A percentile compares a stretch with the other conserved stretches of the same genome.
phyloP scores from a whole-genome alignment of 495 filamentous ascomycete species.

The Aspergillus baeticus region DNA sequence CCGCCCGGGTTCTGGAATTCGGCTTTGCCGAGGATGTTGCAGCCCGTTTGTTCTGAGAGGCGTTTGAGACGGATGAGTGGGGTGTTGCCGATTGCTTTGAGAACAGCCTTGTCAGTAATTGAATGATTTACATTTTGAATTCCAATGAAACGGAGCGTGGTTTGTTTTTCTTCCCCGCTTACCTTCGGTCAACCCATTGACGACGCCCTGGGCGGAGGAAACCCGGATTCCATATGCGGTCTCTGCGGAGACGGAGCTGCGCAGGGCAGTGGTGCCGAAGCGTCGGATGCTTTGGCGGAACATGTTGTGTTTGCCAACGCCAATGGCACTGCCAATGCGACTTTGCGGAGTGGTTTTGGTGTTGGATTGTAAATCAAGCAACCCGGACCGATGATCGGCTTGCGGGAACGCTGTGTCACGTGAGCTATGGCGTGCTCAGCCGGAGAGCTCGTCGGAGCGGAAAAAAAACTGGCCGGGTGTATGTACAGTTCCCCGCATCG shows the following conservation, averaged over 20 bases:
- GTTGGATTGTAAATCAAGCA: neutral
- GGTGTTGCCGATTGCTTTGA: slow-evolving; percentile 89
- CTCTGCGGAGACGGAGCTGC: slow-evolving; percentile 44
- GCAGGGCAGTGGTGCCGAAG: slow-evolving; percentile 55
- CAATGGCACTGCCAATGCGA: neutral
- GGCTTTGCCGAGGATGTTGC: slow-evolving; percentile 92
- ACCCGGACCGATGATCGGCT: slow-evolving; percentile 22
- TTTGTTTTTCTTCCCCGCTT: slow-evolving; percentile 27
- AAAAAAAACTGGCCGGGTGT: no score
- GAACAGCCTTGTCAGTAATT: slow-evolving; percentile 1
- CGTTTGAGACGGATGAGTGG: slow-evolving; percentile 86
- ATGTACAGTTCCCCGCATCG: no score
- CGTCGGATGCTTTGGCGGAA: slow-evolving; percentile 55
- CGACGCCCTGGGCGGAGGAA: slow-evolving; percentile 79
- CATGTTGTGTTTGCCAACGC: slow-evolving; percentile 47
- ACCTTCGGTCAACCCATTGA: slow-evolving; percentile 87
- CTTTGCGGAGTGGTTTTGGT: slow-evolving; percentile 10
- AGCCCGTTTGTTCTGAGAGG: slow-evolving; percentile 88
- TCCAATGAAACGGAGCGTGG: neutral
- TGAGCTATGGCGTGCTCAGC: slow-evolving; percentile 26
- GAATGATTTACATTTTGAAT: slow-evolving; percentile 1
- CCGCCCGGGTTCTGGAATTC: slow-evolving; percentile 99
- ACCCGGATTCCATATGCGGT: slow-evolving; percentile 57
- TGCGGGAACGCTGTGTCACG: slow-evolving; percentile 24
- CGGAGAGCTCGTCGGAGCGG: no score